Conservation (phyloP, 163 green algal species). For the Chlamydomonas reinhardtii region DNA sequence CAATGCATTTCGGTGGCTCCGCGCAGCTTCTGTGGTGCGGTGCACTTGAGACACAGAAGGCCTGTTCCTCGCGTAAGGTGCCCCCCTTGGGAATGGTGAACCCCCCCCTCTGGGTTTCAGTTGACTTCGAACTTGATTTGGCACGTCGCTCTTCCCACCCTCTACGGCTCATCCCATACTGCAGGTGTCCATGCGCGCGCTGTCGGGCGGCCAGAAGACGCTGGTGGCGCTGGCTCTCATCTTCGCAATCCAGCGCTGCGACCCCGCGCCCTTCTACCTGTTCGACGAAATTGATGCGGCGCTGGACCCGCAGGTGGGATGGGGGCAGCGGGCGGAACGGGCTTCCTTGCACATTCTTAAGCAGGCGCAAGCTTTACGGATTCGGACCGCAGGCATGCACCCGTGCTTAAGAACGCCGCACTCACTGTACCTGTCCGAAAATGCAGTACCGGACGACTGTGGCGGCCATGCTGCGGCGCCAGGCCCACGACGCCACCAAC, state of each 20-base stretch:
- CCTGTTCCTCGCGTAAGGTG: neutral
- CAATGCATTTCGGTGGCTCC: too few species aligned
- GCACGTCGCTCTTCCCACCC: too few species aligned
- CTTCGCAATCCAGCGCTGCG: constrained; percentile 95
- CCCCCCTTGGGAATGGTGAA: too few species aligned
- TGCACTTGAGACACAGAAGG: neutral
- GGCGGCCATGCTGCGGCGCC: constrained; percentile 87
- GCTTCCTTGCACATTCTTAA: too few species aligned
- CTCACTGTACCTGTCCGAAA: too few species aligned
- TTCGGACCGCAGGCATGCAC: too few species aligned
- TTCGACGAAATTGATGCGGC: constrained; percentile 99
- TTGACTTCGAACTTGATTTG: too few species aligned
- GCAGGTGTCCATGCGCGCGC: constrained; percentile 94
- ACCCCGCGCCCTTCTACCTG: constrained; percentile 97
- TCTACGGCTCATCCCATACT: neutral
- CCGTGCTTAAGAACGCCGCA: too few species aligned
- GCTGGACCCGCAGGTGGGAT: constrained; percentile 84
- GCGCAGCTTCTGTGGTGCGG: too few species aligned
- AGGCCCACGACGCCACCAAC: constrained; percentile 77
- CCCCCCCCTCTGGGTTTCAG: too few species aligned
- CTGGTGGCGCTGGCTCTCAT: constrained; percentile 97
- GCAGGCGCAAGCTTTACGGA: too few species aligned
- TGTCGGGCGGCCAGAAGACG: constrained; percentile 98
- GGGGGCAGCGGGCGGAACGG: too few species aligned
- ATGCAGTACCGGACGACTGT: constrained; percentile 67